Evolutionary conservation across 108 stramenopile species (phyloP).

Genomic region (Licmophora abbreviata): DNA sequence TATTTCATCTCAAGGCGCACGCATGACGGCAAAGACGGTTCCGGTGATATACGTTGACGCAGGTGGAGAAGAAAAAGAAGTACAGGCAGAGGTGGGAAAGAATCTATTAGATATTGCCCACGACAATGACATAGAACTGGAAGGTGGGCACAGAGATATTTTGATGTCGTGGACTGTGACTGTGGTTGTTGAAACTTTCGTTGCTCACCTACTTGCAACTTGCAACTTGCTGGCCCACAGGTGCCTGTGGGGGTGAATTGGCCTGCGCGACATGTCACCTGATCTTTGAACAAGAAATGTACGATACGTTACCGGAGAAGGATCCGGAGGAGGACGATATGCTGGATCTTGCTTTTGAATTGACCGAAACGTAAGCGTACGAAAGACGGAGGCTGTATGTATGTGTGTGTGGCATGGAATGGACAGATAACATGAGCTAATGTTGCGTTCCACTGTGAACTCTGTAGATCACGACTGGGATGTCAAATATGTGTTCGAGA

Average conservation of each 20-base stretch:
- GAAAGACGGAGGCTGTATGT: background rate
- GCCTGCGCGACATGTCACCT: slow-evolving; percentile 92
- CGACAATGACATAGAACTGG: slow-evolving; percentile 82
- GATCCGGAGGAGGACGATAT: slow-evolving; percentile 97
- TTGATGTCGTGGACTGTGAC: background rate
- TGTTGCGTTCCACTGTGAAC: background rate
- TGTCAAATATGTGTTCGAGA: slow-evolving; percentile 92
- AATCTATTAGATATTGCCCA: slow-evolving; percentile 78
- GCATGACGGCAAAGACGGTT: slow-evolving; percentile 29
- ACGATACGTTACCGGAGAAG: slow-evolving; percentile 79
- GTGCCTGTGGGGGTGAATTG: slow-evolving; percentile 80
- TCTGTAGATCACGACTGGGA: slow-evolving; percentile 80
- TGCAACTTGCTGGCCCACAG: too few species aligned
- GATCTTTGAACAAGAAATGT: slow-evolving; percentile 83
- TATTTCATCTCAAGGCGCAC: too few species aligned
- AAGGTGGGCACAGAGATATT: slow-evolving; percentile 32
- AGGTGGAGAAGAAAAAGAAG: slow-evolving; percentile 53
- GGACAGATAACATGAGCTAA: background rate
- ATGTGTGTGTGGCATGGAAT: background rate
- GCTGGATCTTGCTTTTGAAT: slow-evolving; percentile 96
- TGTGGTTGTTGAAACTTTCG: too few species aligned
- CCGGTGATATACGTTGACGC: slow-evolving; percentile 57
- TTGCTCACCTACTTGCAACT: too few species aligned
- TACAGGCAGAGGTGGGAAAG: slow-evolving; percentile 64
- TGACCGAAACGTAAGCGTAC: slow-evolving; percentile 90